A percentile compares a stretch with the other conserved stretches of the same genome.
These are phyloP conservation scores for Chamaecrista fasciculata DNA, from an alignment of 306 rosid genomes.

Conservation along the genomic window DNA sequence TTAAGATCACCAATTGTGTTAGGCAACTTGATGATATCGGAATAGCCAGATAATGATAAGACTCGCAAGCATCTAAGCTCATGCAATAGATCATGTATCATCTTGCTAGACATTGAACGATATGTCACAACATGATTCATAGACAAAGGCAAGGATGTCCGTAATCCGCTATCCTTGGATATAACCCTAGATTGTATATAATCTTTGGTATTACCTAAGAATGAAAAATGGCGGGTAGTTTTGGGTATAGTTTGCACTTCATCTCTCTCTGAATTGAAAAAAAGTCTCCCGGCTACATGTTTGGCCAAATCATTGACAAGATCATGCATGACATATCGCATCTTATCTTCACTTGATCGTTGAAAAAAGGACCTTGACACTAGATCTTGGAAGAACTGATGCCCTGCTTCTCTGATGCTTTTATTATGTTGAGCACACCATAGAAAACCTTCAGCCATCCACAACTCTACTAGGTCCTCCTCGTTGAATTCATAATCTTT, in stretches of 20 bases:
- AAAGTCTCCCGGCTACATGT: neutral
- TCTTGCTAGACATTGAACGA: neutral
- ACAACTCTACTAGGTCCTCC: neutral
- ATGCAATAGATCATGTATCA: neutral
- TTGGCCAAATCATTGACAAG: constrained; percentile 34
- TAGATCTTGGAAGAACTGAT: constrained; percentile 3
- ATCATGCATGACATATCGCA: constrained; percentile 31
- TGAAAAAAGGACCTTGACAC: constrained; percentile 34
- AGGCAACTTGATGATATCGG: neutral
- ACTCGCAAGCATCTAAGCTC: neutral
- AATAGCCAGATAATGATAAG: neutral
- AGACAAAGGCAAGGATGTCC: neutral
- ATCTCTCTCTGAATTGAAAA: neutral
- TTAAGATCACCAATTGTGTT: constrained; percentile 9
- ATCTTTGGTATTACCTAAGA: fast-evolving
- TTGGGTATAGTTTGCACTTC: neutral
- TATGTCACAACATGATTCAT: neutral
- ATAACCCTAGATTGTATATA: neutral
- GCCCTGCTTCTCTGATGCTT: constrained; percentile 22
- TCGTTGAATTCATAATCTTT: constrained; percentile 12
- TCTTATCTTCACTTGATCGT: neutral
- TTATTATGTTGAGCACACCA: neutral
- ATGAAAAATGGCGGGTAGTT: constrained; percentile 22
- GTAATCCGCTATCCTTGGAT: neutral
- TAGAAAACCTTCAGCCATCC: constrained; percentile 43